A percentile compares a stretch with the other conserved stretches of the same genome.
phyloP scores from a whole-genome alignment of 2,329 filamentous ascomycete species.

The Albifimbria verrucaria region DNA sequence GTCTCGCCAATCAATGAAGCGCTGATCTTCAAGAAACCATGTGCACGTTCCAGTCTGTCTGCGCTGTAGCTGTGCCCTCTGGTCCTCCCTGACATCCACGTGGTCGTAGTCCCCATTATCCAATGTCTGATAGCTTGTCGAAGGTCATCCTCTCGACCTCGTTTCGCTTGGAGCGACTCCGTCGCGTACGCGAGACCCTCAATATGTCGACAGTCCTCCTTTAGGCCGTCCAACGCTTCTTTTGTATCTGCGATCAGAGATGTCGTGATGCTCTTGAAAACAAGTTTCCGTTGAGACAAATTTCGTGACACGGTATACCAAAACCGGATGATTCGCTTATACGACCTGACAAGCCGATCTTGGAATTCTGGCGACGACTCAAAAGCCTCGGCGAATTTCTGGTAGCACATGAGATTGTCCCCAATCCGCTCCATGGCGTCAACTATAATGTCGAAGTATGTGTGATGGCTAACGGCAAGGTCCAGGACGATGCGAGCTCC shows the following conservation, averaged over 20 bases:
- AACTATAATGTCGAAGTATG: neutral
- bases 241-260: neutral
- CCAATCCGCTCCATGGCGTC: conserved; percentile 1
- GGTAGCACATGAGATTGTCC: neutral
- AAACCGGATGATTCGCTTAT: neutral
- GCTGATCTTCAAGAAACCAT: neutral
- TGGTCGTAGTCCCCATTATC: neutral
- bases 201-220: neutral
- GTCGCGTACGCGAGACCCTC: neutral
- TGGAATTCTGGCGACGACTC: neutral
- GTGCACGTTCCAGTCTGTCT: neutral
- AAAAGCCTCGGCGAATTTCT: neutral
- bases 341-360: neutral
- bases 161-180: neutral
- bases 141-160: neutral
- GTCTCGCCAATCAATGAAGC: neutral
- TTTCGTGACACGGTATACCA: neutral
- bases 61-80: neutral
- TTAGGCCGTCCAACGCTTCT: neutral
- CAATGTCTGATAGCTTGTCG: neutral
- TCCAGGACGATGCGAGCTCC: neutral
- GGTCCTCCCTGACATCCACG: neutral
- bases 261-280: neutral
- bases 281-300: neutral
- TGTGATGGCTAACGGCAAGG: neutral